Conservation (phyloP, 805 yeast genomes). For the Kockiozyma suomiensis region DNA sequence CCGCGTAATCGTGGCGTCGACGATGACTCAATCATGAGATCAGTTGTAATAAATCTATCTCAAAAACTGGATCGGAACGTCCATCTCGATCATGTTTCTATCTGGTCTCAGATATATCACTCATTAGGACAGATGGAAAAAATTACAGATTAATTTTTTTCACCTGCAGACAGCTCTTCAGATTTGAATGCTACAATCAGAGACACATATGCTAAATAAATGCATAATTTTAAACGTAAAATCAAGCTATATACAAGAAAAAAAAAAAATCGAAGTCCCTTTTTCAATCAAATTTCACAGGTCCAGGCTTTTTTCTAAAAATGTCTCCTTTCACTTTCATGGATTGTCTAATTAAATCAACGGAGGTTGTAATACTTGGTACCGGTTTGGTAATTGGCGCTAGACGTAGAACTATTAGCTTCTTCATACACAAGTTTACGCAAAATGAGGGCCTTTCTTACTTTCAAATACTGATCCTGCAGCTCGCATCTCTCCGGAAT, state of each 20-base stretch:
- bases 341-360: not conserved
- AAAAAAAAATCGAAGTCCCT: no score
- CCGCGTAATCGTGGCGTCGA: no score
- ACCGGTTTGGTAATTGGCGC: slow-evolving; percentile 24
- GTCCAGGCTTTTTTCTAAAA: slow-evolving; percentile 24
- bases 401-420: not conserved
- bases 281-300: slow-evolving; percentile 8
- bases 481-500: slow-evolving; percentile 17
- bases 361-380: slow-evolving; percentile 3
- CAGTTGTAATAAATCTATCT: no score
- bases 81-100: no score
- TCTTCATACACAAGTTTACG: not conserved
- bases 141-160: no score
- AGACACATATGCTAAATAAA: no score
- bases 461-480: slow-evolving; percentile 32
- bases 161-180: no score
- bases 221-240: not conserved
- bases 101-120: no score
- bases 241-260: slow-evolving; percentile 5
- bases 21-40: no score
- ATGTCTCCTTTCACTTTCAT: slow-evolving; percentile 31
- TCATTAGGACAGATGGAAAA: no score
- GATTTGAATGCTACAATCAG: no score
- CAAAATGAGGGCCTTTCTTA: slow-evolving; percentile 3
- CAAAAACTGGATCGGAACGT: no score